These are phyloP conservation scores for Teunomyces stri DNA, from an alignment of 805 yeast genomes.

Conservation along the genomic window DNA sequence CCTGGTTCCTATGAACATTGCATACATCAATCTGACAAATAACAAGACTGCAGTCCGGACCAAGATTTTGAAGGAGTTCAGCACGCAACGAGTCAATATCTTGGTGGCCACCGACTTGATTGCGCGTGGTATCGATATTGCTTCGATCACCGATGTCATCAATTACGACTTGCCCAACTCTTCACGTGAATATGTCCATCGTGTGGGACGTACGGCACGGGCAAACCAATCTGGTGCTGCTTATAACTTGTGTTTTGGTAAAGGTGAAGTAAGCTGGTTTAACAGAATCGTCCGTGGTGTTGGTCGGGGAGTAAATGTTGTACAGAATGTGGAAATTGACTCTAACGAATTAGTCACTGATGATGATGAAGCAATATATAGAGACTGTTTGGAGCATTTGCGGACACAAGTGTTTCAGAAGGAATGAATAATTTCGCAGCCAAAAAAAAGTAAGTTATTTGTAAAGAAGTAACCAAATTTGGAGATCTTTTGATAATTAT, in stretches of 20 bases:
- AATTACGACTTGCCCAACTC: conserved; percentile 91
- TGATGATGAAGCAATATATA: conserved; percentile 24
- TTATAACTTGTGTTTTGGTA: conserved; percentile 68
- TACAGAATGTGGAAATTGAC: conserved; percentile 22
- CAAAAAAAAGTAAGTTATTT: neutral
- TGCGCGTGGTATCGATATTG: conserved; percentile 92
- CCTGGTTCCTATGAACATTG: conserved; percentile 18
- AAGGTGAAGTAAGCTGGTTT: conserved; percentile 72
- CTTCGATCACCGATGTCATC: conserved; percentile 66
- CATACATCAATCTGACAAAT: conserved; percentile 59
- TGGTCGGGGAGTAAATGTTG: conserved; percentile 29
- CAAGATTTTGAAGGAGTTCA: conserved; percentile 59
- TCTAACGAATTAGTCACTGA: conserved; percentile 18
- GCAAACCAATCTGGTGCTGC: conserved; percentile 81
- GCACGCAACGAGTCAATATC: conserved; percentile 49
- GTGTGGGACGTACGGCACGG: conserved; percentile 97
- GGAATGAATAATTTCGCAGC: neutral
- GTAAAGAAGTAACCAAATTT: neutral
- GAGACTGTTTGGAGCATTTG: conserved; percentile 24
- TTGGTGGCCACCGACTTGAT: conserved; percentile 84
- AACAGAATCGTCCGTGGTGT: conserved; percentile 49
- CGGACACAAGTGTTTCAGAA: conserved; percentile 15
- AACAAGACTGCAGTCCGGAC: conserved; percentile 49
- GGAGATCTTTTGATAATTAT: neutral
- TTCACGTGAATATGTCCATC: conserved; percentile 87